Evolutionary conservation across 495 filamentous ascomycete species (phyloP).

Genomic region (Parathielavia appendiculata): DNA sequence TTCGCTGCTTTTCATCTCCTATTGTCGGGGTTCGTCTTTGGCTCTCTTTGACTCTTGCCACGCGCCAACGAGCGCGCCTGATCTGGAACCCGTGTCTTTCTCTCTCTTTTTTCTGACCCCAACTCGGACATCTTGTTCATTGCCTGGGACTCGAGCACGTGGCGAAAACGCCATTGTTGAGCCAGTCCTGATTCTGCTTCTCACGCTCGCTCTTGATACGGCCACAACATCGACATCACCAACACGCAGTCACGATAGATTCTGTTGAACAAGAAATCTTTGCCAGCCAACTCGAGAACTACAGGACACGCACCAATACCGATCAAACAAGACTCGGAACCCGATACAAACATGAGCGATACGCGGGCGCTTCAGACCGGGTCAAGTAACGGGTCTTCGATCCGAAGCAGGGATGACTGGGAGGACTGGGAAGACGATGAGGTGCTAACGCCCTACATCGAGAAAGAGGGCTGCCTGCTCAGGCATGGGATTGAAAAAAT

Average conservation of each 20-base stretch:
- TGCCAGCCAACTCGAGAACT: background rate
- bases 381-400: background rate
- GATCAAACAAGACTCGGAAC: conserved; percentile 3
- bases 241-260: background rate
- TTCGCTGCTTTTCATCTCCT: conserved; percentile 9
- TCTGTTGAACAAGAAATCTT: background rate
- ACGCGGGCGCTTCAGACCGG: conserved; percentile 9
- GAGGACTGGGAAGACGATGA: conserved; percentile 46
- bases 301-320: background rate
- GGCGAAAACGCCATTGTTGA: conserved; percentile 1
- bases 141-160: background rate
- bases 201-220: background rate
- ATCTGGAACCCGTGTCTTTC: conserved; percentile 14
- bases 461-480: conserved; percentile 25
- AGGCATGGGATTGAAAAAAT: background rate
- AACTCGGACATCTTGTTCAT: background rate
- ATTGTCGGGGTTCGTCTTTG: conserved; percentile 17
- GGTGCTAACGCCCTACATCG: conserved; percentile 25
- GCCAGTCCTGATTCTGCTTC: background rate
- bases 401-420: conserved; percentile 40
- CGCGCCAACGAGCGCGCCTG: conserved; percentile 9
- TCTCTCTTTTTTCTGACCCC: conserved; percentile 3
- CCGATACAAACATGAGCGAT: conserved; percentile 20
- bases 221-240: background rate
- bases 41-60: conserved; percentile 8